Conservation (phyloP, 352 stramenopile genomes). For the Phytophthora constricta region DNA sequence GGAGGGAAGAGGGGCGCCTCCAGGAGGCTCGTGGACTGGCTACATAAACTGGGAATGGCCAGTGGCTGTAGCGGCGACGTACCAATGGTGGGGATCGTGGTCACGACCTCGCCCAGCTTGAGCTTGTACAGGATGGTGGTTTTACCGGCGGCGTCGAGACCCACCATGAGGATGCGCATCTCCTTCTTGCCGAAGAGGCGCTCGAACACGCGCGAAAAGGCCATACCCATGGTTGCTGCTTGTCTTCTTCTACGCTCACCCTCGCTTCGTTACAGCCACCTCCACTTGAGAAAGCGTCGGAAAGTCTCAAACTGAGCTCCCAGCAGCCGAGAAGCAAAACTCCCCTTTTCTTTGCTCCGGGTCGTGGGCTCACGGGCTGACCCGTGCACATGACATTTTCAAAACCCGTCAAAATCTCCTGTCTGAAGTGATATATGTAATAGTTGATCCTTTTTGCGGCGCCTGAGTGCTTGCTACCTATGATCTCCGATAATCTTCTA, state of each 20-base stretch:
- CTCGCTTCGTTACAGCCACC: slow-evolving; percentile 14
- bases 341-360: slow-evolving; percentile 30
- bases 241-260: slow-evolving; percentile 12
- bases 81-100: slow-evolving; percentile 98
- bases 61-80: slow-evolving; percentile 55
- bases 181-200: slow-evolving; percentile 99
- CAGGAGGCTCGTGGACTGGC: background rate
- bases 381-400: background rate
- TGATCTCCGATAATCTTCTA: too few relatives aligned
- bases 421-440: background rate
- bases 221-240: slow-evolving; percentile 95
- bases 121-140: slow-evolving; percentile 99
- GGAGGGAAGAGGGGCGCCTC: too few relatives aligned
- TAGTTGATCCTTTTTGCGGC: too few relatives aligned
- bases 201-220: slow-evolving; percentile 98
- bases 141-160: slow-evolving; percentile 99
- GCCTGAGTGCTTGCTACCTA: too few relatives aligned
- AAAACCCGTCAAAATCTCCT: too few relatives aligned
- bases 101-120: slow-evolving; percentile 95
- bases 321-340: slow-evolving; percentile 20
- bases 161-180: slow-evolving; percentile 99
- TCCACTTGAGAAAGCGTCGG: slow-evolving; percentile 22
- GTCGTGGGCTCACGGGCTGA: slow-evolving; percentile 2
- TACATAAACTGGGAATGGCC: background rate
- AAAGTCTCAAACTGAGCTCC: slow-evolving; percentile 58